Conservation (phyloP, 2,329 filamentous ascomycete genomes). For the Graphium sp. region DNA sequence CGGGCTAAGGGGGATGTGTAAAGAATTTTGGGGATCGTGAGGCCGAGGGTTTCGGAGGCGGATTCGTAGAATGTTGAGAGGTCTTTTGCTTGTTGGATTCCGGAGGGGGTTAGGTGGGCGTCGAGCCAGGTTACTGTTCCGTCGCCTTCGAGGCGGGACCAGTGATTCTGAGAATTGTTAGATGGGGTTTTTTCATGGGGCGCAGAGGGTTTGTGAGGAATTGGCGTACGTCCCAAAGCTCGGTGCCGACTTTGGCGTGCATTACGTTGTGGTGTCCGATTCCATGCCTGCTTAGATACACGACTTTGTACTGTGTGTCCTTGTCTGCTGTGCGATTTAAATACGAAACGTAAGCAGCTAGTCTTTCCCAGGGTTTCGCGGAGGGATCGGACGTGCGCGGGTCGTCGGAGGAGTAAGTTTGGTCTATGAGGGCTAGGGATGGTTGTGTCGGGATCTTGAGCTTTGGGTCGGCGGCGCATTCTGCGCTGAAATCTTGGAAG, state of each 20-base stretch:
- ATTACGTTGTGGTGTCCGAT: conserved; percentile 31
- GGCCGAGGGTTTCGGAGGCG: conserved; percentile 22
- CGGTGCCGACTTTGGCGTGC: conserved; percentile 36
- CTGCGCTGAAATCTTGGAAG: conserved; percentile 25
- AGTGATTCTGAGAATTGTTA: conserved; percentile 12
- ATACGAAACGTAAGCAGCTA: conserved; percentile 25
- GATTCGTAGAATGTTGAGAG: conserved; percentile 33
- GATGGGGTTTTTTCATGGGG: not conserved
- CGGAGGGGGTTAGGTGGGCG: conserved; percentile 30
- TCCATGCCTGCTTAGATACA: conserved; percentile 39
- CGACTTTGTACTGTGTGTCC: conserved; percentile 32
- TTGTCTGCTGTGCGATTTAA: conserved; percentile 23
- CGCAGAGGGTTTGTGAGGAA: conserved; percentile 1
- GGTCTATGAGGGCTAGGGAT: conserved; percentile 35
- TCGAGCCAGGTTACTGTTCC: conserved; percentile 21
- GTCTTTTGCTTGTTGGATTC: conserved; percentile 32
- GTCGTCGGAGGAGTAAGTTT: conserved; percentile 24
- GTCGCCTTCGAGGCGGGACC: conserved; percentile 21
- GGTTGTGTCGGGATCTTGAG: conserved; percentile 20
- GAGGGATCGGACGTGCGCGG: conserved; percentile 6
- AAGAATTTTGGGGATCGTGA: conserved; percentile 33
- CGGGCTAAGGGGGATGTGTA: conserved; percentile 42
- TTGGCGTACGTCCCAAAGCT: conserved; percentile 39
- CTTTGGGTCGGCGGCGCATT: conserved; percentile 10
- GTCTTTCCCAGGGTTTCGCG: conserved; percentile 33